Conservation (phyloP, 148 eudicot species). For the Persicaria tinctoria region DNA sequence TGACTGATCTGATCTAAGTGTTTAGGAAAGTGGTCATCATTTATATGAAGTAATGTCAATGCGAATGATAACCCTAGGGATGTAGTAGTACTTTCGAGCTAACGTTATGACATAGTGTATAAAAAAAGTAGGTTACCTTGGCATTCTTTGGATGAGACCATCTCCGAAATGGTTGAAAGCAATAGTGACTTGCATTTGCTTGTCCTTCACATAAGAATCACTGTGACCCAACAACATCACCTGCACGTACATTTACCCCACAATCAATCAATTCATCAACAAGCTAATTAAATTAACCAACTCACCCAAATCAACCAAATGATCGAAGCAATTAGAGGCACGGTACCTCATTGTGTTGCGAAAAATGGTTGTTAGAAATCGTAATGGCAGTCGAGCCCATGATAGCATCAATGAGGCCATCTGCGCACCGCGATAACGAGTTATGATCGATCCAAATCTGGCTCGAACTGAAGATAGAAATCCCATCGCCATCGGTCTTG, state of each 20-base stretch:
- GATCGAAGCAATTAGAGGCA: not conserved
- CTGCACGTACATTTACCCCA: not conserved
- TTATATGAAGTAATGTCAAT: too few relatives aligned
- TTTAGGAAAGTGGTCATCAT: too few relatives aligned
- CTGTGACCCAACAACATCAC: slow-evolving; percentile 16
- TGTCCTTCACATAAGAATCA: slow-evolving; percentile 10
- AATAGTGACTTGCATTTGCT: slow-evolving; percentile 14
- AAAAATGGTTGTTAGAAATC: slow-evolving; percentile 11
- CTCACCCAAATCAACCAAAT: not conserved
- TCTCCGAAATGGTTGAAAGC: slow-evolving; percentile 17
- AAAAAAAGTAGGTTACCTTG: not conserved
- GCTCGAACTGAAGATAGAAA: slow-evolving; percentile 1
- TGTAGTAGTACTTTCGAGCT: too few relatives aligned
- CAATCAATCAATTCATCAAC: not conserved
- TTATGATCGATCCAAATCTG: slow-evolving; percentile 14
- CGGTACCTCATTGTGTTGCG: slow-evolving; percentile 13
- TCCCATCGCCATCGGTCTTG: slow-evolving; percentile 11
- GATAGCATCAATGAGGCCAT: slow-evolving; percentile 15
- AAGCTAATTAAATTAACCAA: not conserved
- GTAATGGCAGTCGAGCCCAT: slow-evolving; percentile 15
- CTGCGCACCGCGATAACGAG: slow-evolving; percentile 6
- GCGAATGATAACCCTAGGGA: too few relatives aligned
- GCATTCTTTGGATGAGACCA: slow-evolving; percentile 15
- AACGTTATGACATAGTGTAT: not conserved
- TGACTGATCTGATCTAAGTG: too few relatives aligned